Evolutionary conservation across 306 rosid genomes (phyloP), one percentile per base, ranked within the genome.

Genomic region (Gastrolobium bilobum): DNA sequence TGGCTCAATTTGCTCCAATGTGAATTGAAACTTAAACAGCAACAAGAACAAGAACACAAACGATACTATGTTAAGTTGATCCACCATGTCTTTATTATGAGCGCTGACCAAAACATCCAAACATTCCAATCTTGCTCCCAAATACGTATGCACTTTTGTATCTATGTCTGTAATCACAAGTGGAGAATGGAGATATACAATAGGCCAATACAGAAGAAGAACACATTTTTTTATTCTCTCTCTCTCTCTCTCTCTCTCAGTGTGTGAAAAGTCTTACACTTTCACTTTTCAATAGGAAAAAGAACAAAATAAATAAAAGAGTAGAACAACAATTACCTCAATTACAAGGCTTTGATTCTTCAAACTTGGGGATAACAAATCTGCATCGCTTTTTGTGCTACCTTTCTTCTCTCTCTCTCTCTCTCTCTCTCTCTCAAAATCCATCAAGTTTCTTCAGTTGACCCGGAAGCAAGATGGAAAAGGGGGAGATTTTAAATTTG

Each of bases 1-100:
- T 73, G 86, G 85, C 81, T 86, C 86, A 62, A 82, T 84, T 80
- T 92, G 97, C 79, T 85, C 83, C 62, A 92, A 85, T 86, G 97
- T 88, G 61, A 89, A 20, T 20, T 20, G 26, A 20, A 20, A 80
- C 90, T 75, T 85, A 43, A 87, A 79, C 66, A 88, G 78, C 83
- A 83, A 59, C 79, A 81, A 79, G 7, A 85, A 80, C 65, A 84
- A 81, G 76, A 87, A 71, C 78, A 56, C 73, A 60, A 74, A 83
- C 74, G 79, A 84, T 11, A 82, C 61, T 33, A 81, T 53, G 61
- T 72, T 76, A 43, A 83, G 67, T 67, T 47, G 91, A 83, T 89
- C 90, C 88, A 70, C 88, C 79, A 69, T 20, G 26, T 81, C n/a
- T 75, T 30, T 26, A 6, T 81, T 46, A 85, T 73, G 46, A 76